Evolutionary conservation across 257 asterid species (phyloP), one percentile per base, ranked within the genome.

Genomic region (Nicotiana tomentosiformis): DNA sequence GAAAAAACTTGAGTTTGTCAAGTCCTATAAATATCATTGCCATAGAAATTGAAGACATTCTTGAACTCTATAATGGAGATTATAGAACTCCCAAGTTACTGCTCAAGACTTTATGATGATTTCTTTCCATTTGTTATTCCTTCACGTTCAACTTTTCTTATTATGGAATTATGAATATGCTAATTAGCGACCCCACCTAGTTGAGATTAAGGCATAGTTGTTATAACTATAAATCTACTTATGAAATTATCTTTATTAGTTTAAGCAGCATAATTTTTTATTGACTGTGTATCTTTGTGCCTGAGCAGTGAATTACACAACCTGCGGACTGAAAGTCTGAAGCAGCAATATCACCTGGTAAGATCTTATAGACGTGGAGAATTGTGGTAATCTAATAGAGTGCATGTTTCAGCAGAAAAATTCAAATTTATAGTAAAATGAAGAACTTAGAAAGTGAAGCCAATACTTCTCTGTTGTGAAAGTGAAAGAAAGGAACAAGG

Each of bases 301-400:
- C 35, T 88, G 85, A 62, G 88, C 94, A 95, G 99, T 65, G 98
- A 95, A 76, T 33, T 79, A 56, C 99, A 95, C 91, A 95, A 95
- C 87, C 93, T 91, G 83, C 93, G 83, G 18, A 86, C 92, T 20
- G 99, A 95, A 86, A 90, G 93, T 68, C 57, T 95, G 92, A 89
- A 60, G 89, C 95, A 95, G 85, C 99, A 95, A 84, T 95, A 94
- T 86, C 89, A 87, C 70, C 82, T 88, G 93, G 99, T 95, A 89
- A 91, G 97, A 70, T 77, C 33, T 72, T 46, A 23, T 23, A 23
- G 61, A 72, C 8, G 7, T 72, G 37, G 33, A 72, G 61, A 72
- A 72, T 3, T 3, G 79, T 18, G 20, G 7, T 20, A 46, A 20
- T 23, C 37, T 10, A n/a, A 43, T 20, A 70, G 35, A 72, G 26